These are phyloP conservation scores for Nasturtium officinale DNA, from an alignment of 345 rosid genomes.

Conservation along the genomic window DNA sequence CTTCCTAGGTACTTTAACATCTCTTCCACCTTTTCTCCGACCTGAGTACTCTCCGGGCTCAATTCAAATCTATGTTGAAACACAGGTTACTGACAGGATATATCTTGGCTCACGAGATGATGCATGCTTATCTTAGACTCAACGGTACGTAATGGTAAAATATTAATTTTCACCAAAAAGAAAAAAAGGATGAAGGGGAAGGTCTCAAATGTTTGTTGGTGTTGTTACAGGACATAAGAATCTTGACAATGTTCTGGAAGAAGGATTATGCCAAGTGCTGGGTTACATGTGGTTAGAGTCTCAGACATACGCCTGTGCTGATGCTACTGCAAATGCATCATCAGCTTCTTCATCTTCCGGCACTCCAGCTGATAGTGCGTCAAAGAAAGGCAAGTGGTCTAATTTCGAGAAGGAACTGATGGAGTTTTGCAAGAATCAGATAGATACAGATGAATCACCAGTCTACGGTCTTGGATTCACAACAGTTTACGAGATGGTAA, in stretches of 20 bases:
- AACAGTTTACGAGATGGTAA: conserved; percentile 43
- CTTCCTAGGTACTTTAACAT: conserved; percentile 68
- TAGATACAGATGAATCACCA: conserved; percentile 72
- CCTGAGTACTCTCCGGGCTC: neutral
- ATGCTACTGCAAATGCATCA: neutral
- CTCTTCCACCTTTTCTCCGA: neutral
- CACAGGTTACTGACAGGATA: conserved; percentile 86
- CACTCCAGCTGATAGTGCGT: conserved; percentile 26
- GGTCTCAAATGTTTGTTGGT: neutral
- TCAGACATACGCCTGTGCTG: conserved; percentile 39
- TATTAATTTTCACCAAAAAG: neutral
- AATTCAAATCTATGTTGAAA: neutral
- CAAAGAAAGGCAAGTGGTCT: conserved; percentile 71
- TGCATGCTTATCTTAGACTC: conserved; percentile 97
- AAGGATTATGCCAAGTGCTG: conserved; percentile 91
- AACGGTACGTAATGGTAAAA: conserved; percentile 49
- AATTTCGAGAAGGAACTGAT: conserved; percentile 66
- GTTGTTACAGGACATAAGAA: conserved; percentile 59
- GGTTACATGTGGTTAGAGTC: conserved; percentile 88
- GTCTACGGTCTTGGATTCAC: conserved; percentile 80
- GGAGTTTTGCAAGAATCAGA: conserved; percentile 73
- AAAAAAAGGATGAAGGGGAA: neutral
- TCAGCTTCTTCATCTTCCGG: conserved; percentile 40
- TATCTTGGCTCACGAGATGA: conserved; percentile 95
- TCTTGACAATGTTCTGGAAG: conserved; percentile 71